A percentile compares a stretch with the other conserved stretches of the same genome.
Evolutionary conservation across 2,329 filamentous ascomycete genomes (phyloP).

Genomic region (Fusarium sublunatum): DNA sequence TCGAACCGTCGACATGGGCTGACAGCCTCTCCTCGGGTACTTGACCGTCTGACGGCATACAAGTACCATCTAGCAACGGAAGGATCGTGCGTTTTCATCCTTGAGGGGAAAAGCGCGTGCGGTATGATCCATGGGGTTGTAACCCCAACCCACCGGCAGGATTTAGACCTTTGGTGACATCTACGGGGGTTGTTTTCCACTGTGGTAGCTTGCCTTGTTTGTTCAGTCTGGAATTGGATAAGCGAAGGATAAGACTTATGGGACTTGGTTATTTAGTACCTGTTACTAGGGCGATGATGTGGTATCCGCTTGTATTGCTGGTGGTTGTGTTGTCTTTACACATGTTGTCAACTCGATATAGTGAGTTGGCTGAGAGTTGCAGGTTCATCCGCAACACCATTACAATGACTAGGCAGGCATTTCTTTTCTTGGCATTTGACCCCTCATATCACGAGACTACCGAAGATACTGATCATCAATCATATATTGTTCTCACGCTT

Average conservation of each 20-base stretch:
- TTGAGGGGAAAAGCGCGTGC: conserved; percentile 9
- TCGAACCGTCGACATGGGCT: conserved; percentile 30
- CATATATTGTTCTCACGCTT: conserved; percentile 17
- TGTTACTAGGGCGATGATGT: background rate
- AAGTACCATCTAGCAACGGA: conserved; percentile 25
- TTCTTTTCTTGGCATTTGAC: conserved; percentile 7
- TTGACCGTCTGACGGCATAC: conserved; percentile 34
- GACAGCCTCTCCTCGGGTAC: conserved; percentile 17
- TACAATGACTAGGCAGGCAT: background rate
- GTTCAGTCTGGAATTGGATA: conserved; percentile 14
- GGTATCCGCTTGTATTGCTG: background rate
- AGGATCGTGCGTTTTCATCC: conserved; percentile 6
- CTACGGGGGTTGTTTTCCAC: background rate
- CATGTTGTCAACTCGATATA: background rate
- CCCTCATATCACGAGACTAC: background rate
- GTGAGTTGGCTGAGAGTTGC: conserved; percentile 1
- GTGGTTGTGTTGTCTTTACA: conserved; percentile 3
- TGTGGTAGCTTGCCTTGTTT: conserved; percentile 21
- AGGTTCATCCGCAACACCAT: background rate
- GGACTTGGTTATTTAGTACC: conserved; percentile 2
- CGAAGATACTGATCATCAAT: background rate
- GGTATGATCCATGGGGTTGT: conserved; percentile 22
- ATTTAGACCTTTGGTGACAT: conserved; percentile 6
- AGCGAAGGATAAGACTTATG: conserved; percentile 10
- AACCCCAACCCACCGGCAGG: conserved; percentile 44